Percentiles rank a stretch among this genome's conserved stretches.
These are phyloP conservation scores for Butyriboletus loyo DNA, from an alignment of 768 basidiomycete species.

Conservation along the genomic window DNA sequence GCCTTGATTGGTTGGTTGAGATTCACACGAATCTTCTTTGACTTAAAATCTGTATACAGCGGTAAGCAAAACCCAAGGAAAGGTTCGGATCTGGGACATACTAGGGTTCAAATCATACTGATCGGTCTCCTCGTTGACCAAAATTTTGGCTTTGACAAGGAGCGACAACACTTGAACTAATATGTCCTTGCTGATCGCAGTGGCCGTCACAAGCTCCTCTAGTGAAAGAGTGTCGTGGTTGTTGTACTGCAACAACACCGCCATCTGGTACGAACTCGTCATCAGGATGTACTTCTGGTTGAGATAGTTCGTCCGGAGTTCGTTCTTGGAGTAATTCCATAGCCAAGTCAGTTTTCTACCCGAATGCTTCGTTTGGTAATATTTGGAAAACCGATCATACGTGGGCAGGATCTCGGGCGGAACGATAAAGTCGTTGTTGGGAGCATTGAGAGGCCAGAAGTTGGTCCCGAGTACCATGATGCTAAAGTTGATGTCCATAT, in stretches of 20 bases:
- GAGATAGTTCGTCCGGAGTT: conserved; percentile 88
- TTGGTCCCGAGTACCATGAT: conserved; percentile 94
- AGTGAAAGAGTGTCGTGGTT: conserved; percentile 81
- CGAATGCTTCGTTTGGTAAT: conserved; percentile 91
- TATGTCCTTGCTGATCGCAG: conserved; percentile 76
- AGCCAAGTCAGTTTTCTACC: conserved; percentile 97
- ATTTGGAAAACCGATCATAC: conserved; percentile 88
- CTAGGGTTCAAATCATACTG: conserved; percentile 91
- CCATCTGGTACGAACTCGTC: conserved; percentile 94
- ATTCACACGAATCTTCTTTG: conserved; percentile 91
- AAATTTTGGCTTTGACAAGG: conserved; percentile 85
- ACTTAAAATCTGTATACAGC: conserved; percentile 66
- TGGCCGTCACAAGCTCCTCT: conserved; percentile 76
- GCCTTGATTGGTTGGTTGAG: conserved; percentile 91
- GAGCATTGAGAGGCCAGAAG: conserved; percentile 91
- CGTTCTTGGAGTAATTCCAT: conserved; percentile 98
- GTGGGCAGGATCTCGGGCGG: conserved; percentile 84
- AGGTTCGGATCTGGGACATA: conserved; percentile 23
- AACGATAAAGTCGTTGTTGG: conserved; percentile 81
- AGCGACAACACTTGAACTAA: conserved; percentile 60
- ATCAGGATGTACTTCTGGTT: conserved; percentile 95
- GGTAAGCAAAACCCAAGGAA: neutral
- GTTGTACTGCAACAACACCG: conserved; percentile 93
- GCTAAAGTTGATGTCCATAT: conserved; percentile 86
- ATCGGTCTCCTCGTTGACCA: conserved; percentile 84